These are phyloP conservation scores for Limtongia smithiae DNA, from an alignment of 805 yeast species.

Conservation along the genomic window DNA sequence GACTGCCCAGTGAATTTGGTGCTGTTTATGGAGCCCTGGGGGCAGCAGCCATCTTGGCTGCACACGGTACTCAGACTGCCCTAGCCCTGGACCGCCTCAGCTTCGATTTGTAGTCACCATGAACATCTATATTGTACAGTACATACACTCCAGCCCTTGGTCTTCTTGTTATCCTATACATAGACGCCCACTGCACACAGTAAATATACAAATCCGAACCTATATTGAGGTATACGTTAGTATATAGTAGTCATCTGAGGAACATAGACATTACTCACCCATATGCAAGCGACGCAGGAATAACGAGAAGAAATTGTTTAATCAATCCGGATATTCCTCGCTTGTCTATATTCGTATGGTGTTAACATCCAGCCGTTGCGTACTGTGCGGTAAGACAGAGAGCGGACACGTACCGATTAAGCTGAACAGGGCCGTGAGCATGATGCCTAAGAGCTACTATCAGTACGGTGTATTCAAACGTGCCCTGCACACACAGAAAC, in stretches of 20 bases:
- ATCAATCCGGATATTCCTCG: constrained; percentile 14
- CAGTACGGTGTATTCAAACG: neutral
- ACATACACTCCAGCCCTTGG: no score
- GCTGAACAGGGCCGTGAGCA: constrained; percentile 21
- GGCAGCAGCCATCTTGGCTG: no score
- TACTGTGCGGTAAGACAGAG: neutral
- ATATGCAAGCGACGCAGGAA: constrained; percentile 23
- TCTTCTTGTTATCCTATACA: constrained; percentile 10
- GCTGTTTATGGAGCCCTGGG: no score
- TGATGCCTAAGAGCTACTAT: constrained; percentile 10
- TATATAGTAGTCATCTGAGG: neutral
- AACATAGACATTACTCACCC: constrained; percentile 17
- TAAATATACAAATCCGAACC: constrained; percentile 30
- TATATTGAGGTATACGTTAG: neutral
- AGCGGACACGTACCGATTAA: constrained; percentile 9
- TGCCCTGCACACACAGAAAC: neutral
- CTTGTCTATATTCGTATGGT: constrained; percentile 10
- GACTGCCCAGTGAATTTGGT: no score
- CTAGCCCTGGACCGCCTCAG: no score
- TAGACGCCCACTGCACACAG: constrained; percentile 33
- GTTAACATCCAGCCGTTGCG: no score
- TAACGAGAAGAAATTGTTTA: constrained; percentile 15
- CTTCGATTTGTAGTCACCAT: no score
- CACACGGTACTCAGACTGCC: no score
- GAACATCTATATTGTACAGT: no score